Evolutionary conservation across 2,329 filamentous ascomycete species (phyloP).

Genomic region (Fusarium sp.): DNA sequence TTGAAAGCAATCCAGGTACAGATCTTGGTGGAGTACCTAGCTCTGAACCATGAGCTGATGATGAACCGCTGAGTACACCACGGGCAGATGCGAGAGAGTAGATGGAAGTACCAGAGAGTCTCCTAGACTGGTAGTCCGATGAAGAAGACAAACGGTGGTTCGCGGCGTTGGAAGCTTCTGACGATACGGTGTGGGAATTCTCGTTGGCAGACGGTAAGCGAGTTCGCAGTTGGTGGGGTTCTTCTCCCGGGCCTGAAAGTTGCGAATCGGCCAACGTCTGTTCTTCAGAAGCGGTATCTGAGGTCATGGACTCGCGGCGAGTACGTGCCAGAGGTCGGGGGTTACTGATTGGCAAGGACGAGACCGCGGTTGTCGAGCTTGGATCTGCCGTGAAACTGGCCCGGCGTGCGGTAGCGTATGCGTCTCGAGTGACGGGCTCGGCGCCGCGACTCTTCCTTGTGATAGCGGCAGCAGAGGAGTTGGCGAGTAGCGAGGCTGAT

Average conservation of each 20-base stretch:
- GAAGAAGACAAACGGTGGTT: conserved; percentile 53
- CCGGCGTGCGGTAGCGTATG: conserved; percentile 60
- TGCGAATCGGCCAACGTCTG: conserved; percentile 50
- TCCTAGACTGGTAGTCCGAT: conserved; percentile 66
- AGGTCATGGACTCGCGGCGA: conserved; percentile 55
- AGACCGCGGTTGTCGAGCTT: conserved; percentile 49
- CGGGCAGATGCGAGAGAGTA: conserved; percentile 74
- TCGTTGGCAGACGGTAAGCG: conserved; percentile 46
- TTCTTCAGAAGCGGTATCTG: conserved; percentile 54
- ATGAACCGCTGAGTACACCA: conserved; percentile 58
- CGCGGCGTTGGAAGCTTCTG: conserved; percentile 59
- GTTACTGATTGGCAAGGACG: conserved; percentile 46
- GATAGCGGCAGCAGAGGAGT: conserved; percentile 56
- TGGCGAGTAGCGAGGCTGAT: conserved; percentile 48
- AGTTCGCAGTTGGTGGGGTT: conserved; percentile 57
- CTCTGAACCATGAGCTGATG: conserved; percentile 65
- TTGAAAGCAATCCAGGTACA: conserved; percentile 57
- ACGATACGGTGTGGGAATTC: conserved; percentile 48
- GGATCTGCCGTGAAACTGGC: conserved; percentile 68
- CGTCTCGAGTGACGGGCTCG: conserved; percentile 67
- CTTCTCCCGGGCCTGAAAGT: conserved; percentile 54
- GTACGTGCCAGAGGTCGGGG: conserved; percentile 53
- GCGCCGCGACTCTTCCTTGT: conserved; percentile 66
- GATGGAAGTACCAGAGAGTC: conserved; percentile 77
- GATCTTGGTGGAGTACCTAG: conserved; percentile 52